Evolutionary conservation across 805 yeast species (phyloP).

Genomic region (Komagataella ulmi): DNA sequence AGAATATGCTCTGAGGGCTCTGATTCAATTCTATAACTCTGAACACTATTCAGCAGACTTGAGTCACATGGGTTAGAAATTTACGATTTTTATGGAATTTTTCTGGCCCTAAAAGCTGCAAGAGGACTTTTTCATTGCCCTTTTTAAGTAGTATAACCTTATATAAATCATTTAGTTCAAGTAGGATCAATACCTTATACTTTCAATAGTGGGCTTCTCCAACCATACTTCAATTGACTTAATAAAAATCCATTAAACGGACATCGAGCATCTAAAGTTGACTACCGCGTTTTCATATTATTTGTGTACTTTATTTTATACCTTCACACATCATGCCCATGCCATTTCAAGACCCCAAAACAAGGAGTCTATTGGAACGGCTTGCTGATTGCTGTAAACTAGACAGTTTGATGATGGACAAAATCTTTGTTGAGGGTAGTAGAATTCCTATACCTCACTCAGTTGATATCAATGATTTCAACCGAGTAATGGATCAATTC

Average conservation of each 20-base stretch:
- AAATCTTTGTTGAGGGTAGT: background rate
- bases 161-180: too few species aligned
- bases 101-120: too few species aligned
- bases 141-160: too few species aligned
- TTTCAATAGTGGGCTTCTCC: too few species aligned
- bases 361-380: background rate
- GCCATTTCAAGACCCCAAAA: background rate
- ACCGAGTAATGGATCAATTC: slow-evolving; percentile 3
- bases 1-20: slow-evolving; percentile 70
- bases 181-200: too few species aligned
- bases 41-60: slow-evolving; percentile 39
- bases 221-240: too few species aligned
- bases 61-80: slow-evolving; percentile 42
- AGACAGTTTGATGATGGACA: background rate
- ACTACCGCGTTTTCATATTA: background rate
- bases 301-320: background rate
- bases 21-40: slow-evolving; percentile 65
- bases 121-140: too few species aligned
- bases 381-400: background rate
- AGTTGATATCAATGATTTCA: background rate
- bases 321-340: background rate
- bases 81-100: slow-evolving; percentile 3
- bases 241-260: slow-evolving; percentile 3
- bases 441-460: background rate
- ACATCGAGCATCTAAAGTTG: slow-evolving; percentile 6